A percentile compares a stretch with the other conserved stretches of the same genome.
Conservation (phyloP, 2,329 filamentous ascomycete genomes). For the Arthrinium phaeospermum region DNA sequence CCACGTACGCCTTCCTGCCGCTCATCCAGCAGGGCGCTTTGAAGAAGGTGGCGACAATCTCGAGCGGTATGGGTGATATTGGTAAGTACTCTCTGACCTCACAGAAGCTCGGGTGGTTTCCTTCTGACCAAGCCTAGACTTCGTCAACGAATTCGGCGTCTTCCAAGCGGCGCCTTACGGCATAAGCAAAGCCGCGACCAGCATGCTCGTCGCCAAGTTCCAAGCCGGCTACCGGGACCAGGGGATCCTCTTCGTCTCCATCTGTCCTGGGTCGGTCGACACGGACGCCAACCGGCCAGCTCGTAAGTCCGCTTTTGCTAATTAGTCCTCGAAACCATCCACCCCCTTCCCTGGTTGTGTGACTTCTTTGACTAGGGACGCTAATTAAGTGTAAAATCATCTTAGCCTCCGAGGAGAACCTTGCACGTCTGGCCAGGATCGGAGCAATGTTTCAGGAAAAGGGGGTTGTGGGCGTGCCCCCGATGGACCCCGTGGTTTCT, state of each 20-base stretch:
- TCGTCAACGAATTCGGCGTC: neutral
- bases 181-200: neutral
- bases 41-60: neutral
- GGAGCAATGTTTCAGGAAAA: neutral
- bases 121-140: neutral
- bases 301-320: neutral
- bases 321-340: too few species aligned
- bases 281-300: neutral
- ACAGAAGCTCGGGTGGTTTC: too few species aligned
- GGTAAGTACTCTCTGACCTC: neutral
- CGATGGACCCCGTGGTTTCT: neutral
- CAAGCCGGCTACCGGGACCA: neutral
- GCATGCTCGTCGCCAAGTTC: neutral
- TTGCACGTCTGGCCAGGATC: neutral
- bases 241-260: neutral
- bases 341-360: too few species aligned
- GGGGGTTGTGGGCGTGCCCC: neutral
- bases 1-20: neutral
- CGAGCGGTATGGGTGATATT: neutral
- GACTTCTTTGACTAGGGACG: too few species aligned
- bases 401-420: neutral
- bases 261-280: neutral
- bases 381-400: too few species aligned
- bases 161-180: neutral
- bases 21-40: neutral